A percentile compares a stretch with the other conserved stretches of the same genome.
phyloP scores from a whole-genome alignment of 78 protist species.

The Bodo saltans region DNA sequence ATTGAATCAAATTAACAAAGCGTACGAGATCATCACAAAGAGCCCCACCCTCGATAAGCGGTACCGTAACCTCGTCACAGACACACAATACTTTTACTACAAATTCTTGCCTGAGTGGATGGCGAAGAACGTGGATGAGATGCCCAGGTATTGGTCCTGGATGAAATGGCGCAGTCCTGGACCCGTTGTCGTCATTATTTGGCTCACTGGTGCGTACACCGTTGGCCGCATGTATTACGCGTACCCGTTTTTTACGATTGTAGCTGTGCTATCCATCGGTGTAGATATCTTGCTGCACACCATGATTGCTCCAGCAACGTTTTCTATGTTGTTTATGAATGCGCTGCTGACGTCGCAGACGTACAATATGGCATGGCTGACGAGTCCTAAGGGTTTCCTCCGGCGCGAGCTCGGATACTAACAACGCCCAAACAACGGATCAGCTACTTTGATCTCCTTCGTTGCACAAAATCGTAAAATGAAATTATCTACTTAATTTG shows the following conservation, averaged over 20 bases:
- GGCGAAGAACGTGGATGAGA: neutral
- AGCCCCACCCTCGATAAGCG: neutral
- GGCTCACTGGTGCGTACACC: neutral
- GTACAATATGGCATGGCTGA: neutral
- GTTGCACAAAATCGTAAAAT: no score
- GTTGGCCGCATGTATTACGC: neutral
- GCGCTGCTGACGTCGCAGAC: neutral
- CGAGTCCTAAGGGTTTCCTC: neutral
- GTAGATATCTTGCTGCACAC: neutral
- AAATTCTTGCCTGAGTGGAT: neutral
- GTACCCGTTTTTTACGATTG: neutral
- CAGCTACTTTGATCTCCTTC: no score
- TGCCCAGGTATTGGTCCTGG: neutral
- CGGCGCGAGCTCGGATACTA: neutral
- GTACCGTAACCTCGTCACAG: neutral
- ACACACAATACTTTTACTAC: neutral
- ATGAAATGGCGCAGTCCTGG: neutral
- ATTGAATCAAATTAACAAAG: neutral
- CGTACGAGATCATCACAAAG: neutral
- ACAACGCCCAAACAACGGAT: no score
- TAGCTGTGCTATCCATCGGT: neutral
- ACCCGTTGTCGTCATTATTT: neutral
- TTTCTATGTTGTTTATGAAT: neutral
- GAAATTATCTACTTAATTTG: no score
- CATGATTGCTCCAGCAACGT: neutral